Conservation (phyloP, 768 basidiomycete species). For the Hemileccinum impolitum region DNA sequence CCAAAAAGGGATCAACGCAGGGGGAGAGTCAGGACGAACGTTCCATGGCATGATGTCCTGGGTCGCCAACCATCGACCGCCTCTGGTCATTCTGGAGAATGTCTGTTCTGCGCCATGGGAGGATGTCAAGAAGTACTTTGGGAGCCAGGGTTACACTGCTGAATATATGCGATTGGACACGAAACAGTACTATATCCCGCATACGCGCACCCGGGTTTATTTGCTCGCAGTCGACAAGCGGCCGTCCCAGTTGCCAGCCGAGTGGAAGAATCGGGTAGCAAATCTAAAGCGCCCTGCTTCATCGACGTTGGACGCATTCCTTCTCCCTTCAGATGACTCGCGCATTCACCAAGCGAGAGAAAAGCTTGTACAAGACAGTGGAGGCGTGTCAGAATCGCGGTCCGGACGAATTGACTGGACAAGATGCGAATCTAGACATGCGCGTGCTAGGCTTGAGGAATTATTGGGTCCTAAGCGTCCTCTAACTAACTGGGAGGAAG, state of each 20-base stretch:
- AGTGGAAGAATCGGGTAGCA: conserved; percentile 64
- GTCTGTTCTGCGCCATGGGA: conserved; percentile 90
- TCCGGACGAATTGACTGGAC: conserved; percentile 86
- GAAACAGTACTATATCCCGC: conserved; percentile 90
- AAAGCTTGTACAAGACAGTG: conserved; percentile 71
- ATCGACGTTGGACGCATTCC: conserved; percentile 84
- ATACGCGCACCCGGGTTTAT: conserved; percentile 90
- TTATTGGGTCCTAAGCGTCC: conserved; percentile 78
- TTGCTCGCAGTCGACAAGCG: conserved; percentile 74
- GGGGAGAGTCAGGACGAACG: conserved; percentile 91
- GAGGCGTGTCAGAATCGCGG: conserved; percentile 59
- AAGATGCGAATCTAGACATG: conserved; percentile 89
- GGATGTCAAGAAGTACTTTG: conserved; percentile 72
- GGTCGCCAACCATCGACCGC: conserved; percentile 83
- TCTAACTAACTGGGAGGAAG: conserved; percentile 91
- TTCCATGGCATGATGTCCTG: conserved; percentile 95
- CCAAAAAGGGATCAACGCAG: conserved; percentile 84
- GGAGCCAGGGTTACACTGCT: conserved; percentile 72
- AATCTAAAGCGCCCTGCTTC: conserved; percentile 81
- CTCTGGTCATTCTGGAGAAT: conserved; percentile 92
- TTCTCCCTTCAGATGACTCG: conserved; percentile 88
- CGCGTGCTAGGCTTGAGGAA: conserved; percentile 82
- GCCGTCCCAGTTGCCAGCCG: conserved; percentile 53
- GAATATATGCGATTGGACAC: conserved; percentile 69
- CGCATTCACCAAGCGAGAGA: conserved; percentile 88